Evolutionary conservation across 2,329 filamentous ascomycete genomes (phyloP).

Genomic region (Fusarium pilosicola): DNA sequence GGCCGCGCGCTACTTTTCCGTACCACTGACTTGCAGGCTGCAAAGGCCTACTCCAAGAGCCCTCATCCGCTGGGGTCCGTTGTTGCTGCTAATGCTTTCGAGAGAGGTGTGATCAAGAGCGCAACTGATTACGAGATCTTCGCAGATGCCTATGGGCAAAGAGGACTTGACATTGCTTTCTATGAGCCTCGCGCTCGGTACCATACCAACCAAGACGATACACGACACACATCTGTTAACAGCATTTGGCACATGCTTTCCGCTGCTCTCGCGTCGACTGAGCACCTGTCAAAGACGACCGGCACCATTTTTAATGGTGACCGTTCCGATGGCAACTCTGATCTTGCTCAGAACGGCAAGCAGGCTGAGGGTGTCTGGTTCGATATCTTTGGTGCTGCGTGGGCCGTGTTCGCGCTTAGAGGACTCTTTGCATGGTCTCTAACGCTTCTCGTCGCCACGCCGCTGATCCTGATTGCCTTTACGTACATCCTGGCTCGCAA

Average conservation of each 20-base stretch:
- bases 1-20: conserved; percentile 89
- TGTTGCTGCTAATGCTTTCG: conserved; percentile 85
- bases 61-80: conserved; percentile 86
- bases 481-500: conserved; percentile 73
- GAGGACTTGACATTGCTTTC: conserved; percentile 92
- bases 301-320: conserved; percentile 72
- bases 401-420: conserved; percentile 81
- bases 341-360: conserved; percentile 72
- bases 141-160: conserved; percentile 78
- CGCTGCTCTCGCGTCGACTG: conserved; percentile 78
- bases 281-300: conserved; percentile 74
- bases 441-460: conserved; percentile 81
- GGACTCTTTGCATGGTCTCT: conserved; percentile 91
- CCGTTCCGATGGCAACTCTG: conserved; percentile 63
- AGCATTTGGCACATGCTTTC: conserved; percentile 97
- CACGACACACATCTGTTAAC: conserved; percentile 75
- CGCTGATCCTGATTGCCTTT: conserved; percentile 75
- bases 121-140: conserved; percentile 93
- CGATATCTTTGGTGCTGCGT: conserved; percentile 83
- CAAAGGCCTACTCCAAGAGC: conserved; percentile 76
- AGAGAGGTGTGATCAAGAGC: conserved; percentile 79
- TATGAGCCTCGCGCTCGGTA: conserved; percentile 87
- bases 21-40: conserved; percentile 86
- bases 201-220: conserved; percentile 90
- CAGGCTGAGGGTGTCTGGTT: conserved; percentile 88